phyloP scores from a whole-genome alignment of 495 filamentous ascomycete genomes.

The Annulohypoxylon maeteangense region DNA sequence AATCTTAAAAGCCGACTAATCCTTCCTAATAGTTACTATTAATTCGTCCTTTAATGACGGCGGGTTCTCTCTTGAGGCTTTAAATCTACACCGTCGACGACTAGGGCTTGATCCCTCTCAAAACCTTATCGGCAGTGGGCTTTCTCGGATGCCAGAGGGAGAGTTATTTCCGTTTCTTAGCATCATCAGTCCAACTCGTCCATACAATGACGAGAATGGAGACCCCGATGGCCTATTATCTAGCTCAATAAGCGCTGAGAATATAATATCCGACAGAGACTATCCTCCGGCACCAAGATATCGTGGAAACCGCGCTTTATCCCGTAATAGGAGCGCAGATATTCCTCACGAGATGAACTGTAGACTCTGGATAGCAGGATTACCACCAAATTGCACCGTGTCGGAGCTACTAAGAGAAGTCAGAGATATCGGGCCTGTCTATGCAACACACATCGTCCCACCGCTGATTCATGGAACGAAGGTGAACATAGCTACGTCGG shows the following conservation, averaged over 20 bases:
- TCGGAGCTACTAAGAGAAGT: conserved; percentile 41
- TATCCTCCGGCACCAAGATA: background rate
- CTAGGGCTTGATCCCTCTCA: conserved; percentile 8
- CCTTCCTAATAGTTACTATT: background rate
- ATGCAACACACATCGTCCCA: conserved; percentile 43
- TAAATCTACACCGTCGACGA: background rate
- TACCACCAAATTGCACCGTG: conserved; percentile 39
- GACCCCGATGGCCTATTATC: background rate
- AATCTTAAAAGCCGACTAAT: background rate
- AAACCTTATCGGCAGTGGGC: conserved; percentile 1
- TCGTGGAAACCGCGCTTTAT: conserved; percentile 1
- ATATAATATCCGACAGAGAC: too few species aligned
- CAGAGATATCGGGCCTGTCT: conserved; percentile 47
- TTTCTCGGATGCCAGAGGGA: background rate
- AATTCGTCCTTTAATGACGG: background rate
- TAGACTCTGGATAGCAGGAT: conserved; percentile 49
- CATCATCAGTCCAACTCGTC: background rate
- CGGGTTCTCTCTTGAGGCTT: background rate
- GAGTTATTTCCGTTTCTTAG: background rate
- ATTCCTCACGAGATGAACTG: conserved; percentile 48
- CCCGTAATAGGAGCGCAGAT: conserved; percentile 14
- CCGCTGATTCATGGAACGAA: conserved; percentile 9
- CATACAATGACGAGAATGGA: background rate
- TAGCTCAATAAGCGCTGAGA: too few species aligned
- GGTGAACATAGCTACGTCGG: conserved; percentile 26